Evolutionary conservation across 352 stramenopile species (phyloP).

Genomic region (Phytophthora gonapodyides): DNA sequence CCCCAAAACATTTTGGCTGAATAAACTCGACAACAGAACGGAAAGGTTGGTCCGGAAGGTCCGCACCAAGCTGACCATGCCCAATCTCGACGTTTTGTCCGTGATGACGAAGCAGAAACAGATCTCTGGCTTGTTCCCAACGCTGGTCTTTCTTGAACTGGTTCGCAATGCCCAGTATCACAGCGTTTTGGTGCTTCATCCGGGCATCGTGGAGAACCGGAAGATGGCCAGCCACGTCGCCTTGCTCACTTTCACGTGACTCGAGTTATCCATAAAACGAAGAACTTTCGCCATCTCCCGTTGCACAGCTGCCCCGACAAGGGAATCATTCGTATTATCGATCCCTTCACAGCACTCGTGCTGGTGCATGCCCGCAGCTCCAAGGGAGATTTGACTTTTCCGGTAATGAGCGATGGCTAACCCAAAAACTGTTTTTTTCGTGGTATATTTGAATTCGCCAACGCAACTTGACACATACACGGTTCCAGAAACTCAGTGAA

Average conservation of each 20-base stretch:
- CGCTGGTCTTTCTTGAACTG: slow-evolving; percentile 8
- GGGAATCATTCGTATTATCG: background rate
- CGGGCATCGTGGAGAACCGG: too few relatives aligned
- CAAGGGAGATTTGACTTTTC: too few relatives aligned
- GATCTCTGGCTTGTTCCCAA: slow-evolving; percentile 2
- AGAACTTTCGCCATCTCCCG: background rate
- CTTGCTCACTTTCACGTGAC: slow-evolving; percentile 1
- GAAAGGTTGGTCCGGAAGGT: slow-evolving; percentile 8
- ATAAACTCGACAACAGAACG: slow-evolving; percentile 2
- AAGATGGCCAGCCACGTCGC: background rate
- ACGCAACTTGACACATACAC: too few relatives aligned
- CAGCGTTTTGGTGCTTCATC: background rate
- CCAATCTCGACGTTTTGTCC: background rate
- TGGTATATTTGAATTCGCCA: too few relatives aligned
- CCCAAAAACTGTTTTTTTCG: too few relatives aligned
- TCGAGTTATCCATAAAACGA: slow-evolving; percentile 2
- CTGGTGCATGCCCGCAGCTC: background rate
- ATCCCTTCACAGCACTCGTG: background rate
- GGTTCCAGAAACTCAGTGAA: too few relatives aligned
- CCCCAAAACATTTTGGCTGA: background rate
- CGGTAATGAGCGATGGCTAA: too few relatives aligned
- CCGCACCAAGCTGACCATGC: background rate
- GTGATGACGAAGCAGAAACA: slow-evolving; percentile 8
- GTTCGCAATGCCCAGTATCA: background rate
- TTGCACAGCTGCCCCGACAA: slow-evolving; percentile 6